phyloP scores from a whole-genome alignment of 1,139 yeast species.

The Yamadazyma diddensiae region DNA sequence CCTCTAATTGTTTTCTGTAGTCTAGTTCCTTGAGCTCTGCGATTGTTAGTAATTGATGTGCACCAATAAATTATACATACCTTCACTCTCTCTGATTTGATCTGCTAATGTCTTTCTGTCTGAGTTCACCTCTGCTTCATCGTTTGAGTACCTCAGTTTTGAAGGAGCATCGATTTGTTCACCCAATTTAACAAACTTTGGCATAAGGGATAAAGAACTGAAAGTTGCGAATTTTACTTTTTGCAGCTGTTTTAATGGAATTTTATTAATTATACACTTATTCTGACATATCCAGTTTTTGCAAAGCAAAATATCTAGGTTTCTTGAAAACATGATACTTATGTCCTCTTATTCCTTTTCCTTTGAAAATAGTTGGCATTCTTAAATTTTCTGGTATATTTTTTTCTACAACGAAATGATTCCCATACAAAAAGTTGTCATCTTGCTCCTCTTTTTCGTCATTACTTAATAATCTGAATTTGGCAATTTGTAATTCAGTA shows the following conservation, averaged over 20 bases:
- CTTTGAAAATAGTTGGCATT: slow-evolving; percentile 81
- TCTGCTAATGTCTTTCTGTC: slow-evolving; percentile 34
- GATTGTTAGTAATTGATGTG: slow-evolving; percentile 11
- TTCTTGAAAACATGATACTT: slow-evolving; percentile 91
- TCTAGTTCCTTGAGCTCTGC: slow-evolving; percentile 30
- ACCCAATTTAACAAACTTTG: slow-evolving; percentile 6
- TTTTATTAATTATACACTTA: no score
- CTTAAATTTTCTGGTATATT: slow-evolving; percentile 60
- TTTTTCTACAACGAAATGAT: slow-evolving; percentile 52
- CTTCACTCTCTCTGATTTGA: slow-evolving; percentile 34
- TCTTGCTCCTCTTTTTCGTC: slow-evolving; percentile 37
- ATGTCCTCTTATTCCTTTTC: slow-evolving; percentile 95
- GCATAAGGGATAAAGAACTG: slow-evolving; percentile 1
- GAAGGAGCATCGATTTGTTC: not conserved
- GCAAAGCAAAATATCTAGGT: slow-evolving; percentile 64
- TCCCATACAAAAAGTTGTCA: slow-evolving; percentile 50
- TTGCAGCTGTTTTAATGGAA: no score
- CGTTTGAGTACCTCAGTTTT: no score
- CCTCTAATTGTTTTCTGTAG: slow-evolving; percentile 30
- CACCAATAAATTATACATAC: slow-evolving; percentile 16
- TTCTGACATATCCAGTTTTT: slow-evolving; percentile 3
- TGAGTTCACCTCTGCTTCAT: slow-evolving; percentile 9
- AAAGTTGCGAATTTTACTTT: not conserved
- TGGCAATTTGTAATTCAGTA: slow-evolving; percentile 93
- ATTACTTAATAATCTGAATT: slow-evolving; percentile 64